phyloP scores from a whole-genome alignment of 441 rosid genomes.

The Euphorbia celastroides region DNA sequence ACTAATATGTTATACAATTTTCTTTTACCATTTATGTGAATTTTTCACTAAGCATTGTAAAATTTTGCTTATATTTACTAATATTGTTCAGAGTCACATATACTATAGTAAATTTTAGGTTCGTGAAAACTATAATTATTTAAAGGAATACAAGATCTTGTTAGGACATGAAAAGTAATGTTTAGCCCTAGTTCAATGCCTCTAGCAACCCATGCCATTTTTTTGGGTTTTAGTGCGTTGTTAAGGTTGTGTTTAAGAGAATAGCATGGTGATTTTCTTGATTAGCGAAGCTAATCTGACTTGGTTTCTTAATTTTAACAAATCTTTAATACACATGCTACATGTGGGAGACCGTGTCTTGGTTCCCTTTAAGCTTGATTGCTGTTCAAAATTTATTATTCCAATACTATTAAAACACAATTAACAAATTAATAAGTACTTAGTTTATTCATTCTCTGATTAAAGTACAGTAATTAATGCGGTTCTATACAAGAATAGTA shows the following conservation, averaged over 20 bases:
- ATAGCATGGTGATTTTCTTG: conserved; percentile 30
- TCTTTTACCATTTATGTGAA: too few relatives aligned
- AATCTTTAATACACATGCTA: conserved; percentile 51
- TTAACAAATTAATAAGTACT: background rate
- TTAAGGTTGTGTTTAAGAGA: background rate
- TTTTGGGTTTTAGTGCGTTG: conserved; percentile 34
- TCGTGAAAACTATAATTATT: background rate
- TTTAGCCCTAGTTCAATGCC: conserved; percentile 18
- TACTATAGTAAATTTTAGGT: too few relatives aligned
- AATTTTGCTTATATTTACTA: too few relatives aligned
- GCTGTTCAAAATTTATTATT: background rate
- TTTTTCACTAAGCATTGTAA: too few relatives aligned
- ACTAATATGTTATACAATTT: too few relatives aligned
- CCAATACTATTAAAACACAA: conserved; percentile 12
- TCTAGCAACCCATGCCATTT: conserved; percentile 34
- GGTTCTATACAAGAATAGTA: background rate
- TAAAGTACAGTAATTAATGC: background rate
- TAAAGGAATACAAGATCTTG: conserved; percentile 42
- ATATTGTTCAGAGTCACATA: too few relatives aligned
- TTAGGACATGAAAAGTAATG: conserved; percentile 17
- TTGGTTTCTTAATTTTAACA: conserved; percentile 34
- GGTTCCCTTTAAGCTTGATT: conserved; percentile 21
- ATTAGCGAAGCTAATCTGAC: conserved; percentile 20
- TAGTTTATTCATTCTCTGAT: background rate
- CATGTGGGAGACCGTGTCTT: conserved; percentile 80